phyloP scores from a whole-genome alignment of 768 basidiomycete genomes.

The Leccinum arenicola region DNA sequence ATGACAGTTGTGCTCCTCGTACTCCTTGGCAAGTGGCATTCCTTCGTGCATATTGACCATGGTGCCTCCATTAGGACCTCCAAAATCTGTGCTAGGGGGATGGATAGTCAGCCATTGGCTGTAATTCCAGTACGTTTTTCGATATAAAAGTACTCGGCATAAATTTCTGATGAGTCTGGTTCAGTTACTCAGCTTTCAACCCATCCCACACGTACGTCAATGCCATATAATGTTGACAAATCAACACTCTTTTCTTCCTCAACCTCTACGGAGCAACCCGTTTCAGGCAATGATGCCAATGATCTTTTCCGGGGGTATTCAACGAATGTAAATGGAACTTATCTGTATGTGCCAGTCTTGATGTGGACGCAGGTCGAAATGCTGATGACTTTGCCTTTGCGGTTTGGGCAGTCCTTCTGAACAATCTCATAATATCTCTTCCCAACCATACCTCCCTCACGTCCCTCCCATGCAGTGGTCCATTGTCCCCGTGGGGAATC shows the following conservation, averaged over 20 bases:
- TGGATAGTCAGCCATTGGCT: background rate
- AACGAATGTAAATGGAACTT: background rate
- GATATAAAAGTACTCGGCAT: background rate
- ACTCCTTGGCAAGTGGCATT: background rate
- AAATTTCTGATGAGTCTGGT: background rate
- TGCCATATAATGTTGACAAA: background rate
- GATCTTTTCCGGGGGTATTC: background rate
- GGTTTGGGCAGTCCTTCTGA: background rate
- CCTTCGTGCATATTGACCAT: background rate
- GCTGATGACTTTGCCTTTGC: background rate
- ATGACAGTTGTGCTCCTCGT: too few species aligned
- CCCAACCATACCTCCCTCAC: background rate
- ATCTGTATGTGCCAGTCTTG: conserved; percentile 1
- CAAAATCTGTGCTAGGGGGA: background rate
- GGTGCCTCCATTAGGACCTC: background rate
- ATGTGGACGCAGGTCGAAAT: background rate
- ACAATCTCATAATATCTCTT: background rate
- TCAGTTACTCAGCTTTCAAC: background rate
- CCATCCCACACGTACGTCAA: background rate
- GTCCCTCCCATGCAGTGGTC: background rate
- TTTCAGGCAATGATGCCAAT: background rate
- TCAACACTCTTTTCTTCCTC: background rate
- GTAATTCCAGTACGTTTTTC: background rate
- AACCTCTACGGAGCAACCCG: background rate
- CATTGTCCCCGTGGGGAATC: background rate